Base-by-base conservation (phyloP, 2,329 filamentous ascomycete genomes). In the Neofusicoccum ribis region DNA sequence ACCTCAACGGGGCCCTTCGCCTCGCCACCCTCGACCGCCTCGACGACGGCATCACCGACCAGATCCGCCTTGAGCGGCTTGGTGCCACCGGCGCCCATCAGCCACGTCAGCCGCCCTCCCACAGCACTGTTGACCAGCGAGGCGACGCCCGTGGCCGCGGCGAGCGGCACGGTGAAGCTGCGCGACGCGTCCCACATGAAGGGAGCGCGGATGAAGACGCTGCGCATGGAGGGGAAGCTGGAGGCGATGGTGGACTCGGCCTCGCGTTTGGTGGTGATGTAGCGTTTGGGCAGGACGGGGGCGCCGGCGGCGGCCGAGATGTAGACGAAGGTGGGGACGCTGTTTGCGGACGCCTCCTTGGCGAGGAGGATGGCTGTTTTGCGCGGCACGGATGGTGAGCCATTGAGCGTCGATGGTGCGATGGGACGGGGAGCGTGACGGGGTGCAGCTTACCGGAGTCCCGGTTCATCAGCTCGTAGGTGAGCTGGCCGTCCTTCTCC, bases 391-490 rank as follows among this genome's bases (percentile, higher is more conserved):
- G 17, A 27, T 17, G 41, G 52, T 39, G 1, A 31, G 27, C 27
- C 27, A 31, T n/a, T 31, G 46, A 46, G 11, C 5, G 11, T 7
- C n/a, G 50, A 5, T 56, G 11, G 37, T 3, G 34, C n/a, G 12
- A 58, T 9, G n/a, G n/a, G 31, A 3, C 20, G 23, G 15, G 41
- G 23, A 15, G 15, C 9, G 17, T 5, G 27, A n/a, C 14, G 11
- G 4, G 14, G 17, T 12, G 11, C 20, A 7, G 36, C 54, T 37
- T 73, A 85, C 84, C 84, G 49, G 85, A 85, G 80, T 98, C 94
- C 65, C 95, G 87, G 80, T 99, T 99, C 92, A 99, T 97, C 67
- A 93, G 84, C 81, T 98, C 95, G 81, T 99, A 99, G 17, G 94
- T 97, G 72, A 97, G 83, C 79, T 95, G 91, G 31, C 89, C 88